Conservation (phyloP, 1,139 yeast species). For the Meyerozyma guilliermondii region DNA sequence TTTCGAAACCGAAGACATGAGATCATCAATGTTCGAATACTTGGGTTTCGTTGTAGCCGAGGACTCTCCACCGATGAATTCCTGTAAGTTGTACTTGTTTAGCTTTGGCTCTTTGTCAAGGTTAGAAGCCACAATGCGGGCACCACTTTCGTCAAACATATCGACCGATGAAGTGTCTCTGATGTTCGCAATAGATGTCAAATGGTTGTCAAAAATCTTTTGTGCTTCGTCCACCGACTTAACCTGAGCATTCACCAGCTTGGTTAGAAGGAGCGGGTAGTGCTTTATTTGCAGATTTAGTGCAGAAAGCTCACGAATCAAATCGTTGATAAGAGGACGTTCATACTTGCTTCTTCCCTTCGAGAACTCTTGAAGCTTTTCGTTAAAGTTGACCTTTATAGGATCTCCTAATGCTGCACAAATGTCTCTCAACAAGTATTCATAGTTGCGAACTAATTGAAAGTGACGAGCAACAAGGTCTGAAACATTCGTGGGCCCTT, state of each 20-base stretch:
- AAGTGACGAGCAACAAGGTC: background rate
- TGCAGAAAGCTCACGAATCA: background rate
- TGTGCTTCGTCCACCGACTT: background rate
- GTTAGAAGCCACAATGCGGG: background rate
- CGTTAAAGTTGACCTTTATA: background rate
- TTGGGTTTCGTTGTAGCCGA: background rate
- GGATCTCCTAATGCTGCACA: background rate
- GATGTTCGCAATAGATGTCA: background rate
- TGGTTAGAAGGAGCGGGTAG: background rate
- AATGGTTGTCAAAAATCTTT: background rate
- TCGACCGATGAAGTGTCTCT: background rate
- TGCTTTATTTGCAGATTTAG: background rate
- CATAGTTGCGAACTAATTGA: background rate
- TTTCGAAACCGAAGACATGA: background rate
- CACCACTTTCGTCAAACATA: background rate
- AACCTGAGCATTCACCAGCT: background rate
- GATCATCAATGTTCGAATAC: background rate
- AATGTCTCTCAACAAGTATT: constrained; percentile 1
- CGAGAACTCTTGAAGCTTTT: background rate
- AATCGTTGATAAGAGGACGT: background rate
- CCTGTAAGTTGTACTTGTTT: background rate
- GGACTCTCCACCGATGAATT: background rate
- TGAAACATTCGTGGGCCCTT: background rate
- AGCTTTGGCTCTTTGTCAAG: background rate
- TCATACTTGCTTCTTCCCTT: background rate